A percentile compares a stretch with the other conserved stretches of the same genome.
These are phyloP conservation scores for Lactuca saligna DNA, from an alignment of 129 eudicot species.

Conservation along the genomic window DNA sequence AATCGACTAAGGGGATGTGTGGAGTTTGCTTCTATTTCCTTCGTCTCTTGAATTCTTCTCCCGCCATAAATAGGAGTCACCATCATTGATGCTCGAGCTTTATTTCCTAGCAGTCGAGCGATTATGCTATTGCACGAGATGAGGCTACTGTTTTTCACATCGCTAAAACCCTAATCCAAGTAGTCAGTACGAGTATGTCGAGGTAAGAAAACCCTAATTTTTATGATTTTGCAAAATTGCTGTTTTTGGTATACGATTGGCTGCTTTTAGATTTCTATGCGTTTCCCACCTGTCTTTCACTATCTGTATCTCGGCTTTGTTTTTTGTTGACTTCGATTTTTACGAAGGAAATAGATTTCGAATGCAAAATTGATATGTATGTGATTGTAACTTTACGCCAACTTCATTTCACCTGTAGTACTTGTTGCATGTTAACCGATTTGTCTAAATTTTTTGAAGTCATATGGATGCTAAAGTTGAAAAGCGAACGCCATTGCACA, in stretches of 20 bases:
- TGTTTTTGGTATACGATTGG: conserved; percentile 16
- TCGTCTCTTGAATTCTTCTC: conserved; percentile 1
- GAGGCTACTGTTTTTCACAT: not conserved
- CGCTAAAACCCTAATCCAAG: conserved; percentile 28
- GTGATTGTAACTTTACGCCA: not conserved
- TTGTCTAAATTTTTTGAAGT: conserved; percentile 1
- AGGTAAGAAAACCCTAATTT: conserved; percentile 32
- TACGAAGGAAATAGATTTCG: not conserved
- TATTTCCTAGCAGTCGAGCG: not conserved
- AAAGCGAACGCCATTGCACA: not conserved
- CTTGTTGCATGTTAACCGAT: not conserved
- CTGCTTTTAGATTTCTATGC: conserved; percentile 3
- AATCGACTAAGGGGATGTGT: not conserved
- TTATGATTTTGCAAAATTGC: conserved; percentile 19
- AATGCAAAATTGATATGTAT: not conserved
- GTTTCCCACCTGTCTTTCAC: not conserved
- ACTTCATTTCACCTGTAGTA: not conserved
- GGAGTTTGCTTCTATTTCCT: not conserved
- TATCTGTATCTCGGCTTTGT: not conserved
- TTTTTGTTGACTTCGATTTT: conserved; percentile 12
- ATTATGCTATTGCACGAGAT: conserved; percentile 14
- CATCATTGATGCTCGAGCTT: conserved; percentile 11
- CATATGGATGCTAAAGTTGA: conserved; percentile 7
- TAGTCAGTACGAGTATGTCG: conserved; percentile 16
- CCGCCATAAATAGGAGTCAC: not conserved